Evolutionary conservation across 345 rosid species (phyloP).

Genomic region (Toxicodendron radicans): DNA sequence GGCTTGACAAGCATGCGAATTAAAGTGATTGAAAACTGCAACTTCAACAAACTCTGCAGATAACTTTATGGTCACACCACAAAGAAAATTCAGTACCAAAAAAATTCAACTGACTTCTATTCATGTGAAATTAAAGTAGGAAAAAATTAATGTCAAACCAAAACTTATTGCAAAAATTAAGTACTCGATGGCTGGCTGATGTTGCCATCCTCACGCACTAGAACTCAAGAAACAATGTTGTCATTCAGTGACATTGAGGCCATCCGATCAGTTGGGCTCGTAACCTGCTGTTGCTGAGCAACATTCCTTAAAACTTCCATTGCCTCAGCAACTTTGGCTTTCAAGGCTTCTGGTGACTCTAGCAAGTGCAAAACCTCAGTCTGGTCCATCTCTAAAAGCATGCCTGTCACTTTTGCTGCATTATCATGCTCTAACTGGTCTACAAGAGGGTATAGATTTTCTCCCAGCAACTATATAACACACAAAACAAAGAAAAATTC

Average conservation of each 20-base stretch:
- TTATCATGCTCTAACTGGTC: constrained; percentile 68
- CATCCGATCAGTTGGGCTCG: constrained; percentile 52
- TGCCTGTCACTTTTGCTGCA: constrained; percentile 79
- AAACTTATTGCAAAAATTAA: constrained; percentile 8
- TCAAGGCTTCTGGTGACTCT: constrained; percentile 74
- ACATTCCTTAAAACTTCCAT: constrained; percentile 68
- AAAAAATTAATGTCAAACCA: neutral
- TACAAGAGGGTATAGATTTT: constrained; percentile 71
- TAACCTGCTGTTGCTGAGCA: constrained; percentile 44
- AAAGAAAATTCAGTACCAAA: constrained; percentile 4
- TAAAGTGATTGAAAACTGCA: neutral
- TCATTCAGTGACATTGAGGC: constrained; percentile 63
- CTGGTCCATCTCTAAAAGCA: constrained; percentile 87
- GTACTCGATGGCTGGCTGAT: neutral
- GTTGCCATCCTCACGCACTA: neutral
- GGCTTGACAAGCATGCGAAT: neutral
- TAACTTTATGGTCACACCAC: neutral
- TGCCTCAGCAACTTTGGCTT: constrained; percentile 74
- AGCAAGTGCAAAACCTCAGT: constrained; percentile 74
- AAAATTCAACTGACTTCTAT: constrained; percentile 10
- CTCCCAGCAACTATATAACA: constrained; percentile 60
- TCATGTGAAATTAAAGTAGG: neutral
- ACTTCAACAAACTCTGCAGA: neutral
- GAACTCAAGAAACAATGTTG: constrained; percentile 39
- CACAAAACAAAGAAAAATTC: neutral